Base-by-base conservation (phyloP, 805 yeast species). In the Suhomyces prunicola region DNA sequence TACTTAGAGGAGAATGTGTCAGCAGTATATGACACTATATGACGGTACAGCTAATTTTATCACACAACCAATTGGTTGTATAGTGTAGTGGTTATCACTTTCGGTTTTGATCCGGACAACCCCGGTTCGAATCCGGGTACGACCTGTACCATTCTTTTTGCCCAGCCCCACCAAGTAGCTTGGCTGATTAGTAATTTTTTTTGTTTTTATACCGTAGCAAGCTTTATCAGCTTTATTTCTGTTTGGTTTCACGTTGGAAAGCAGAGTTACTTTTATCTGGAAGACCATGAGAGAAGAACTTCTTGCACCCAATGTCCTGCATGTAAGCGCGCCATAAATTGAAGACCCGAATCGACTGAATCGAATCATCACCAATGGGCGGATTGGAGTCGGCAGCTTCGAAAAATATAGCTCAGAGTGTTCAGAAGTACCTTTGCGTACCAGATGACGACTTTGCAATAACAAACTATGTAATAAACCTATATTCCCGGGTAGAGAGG, bases 41-140 rank as follows among this genome's bases (percentile, higher is more conserved):
- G 3, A 4, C 1, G 33, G 2, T n/a, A 9, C 17, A 33, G 4
- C 36, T 6, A 2, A 3, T 2, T 0, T n/a, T 2, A 6, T 12
- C 17, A 6, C 2, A 17, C 24, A 39, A 19, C 22, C 24, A 39
- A 13, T 7, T 35, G 73, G 74, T 70, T 69, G 73, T 81, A 80
- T 83, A 82, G 87, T 83, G 87, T 83, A 83, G 87, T 81, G 87
- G 87, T 83, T 82, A 83, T 83, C 87, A 83, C 88, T 77, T 77
- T 82, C 82, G 87, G 87, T 83, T 83, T 81, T 83, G 88, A 83
- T 84, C 87, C 87, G 82, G 70, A 75, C 84, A 82, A 84, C 87
- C 86, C 87, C 87, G 82, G 87, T 84, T 84, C 87, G 87, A 84
- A 82, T 82, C 87, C 87, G 87, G 87, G 87, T 80, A 81, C 81